A percentile compares a stretch with the other conserved stretches of the same genome.
These are phyloP conservation scores for Neofusicoccum umdonicola DNA, from an alignment of 2,329 filamentous ascomycete species.

Conservation along the genomic window DNA sequence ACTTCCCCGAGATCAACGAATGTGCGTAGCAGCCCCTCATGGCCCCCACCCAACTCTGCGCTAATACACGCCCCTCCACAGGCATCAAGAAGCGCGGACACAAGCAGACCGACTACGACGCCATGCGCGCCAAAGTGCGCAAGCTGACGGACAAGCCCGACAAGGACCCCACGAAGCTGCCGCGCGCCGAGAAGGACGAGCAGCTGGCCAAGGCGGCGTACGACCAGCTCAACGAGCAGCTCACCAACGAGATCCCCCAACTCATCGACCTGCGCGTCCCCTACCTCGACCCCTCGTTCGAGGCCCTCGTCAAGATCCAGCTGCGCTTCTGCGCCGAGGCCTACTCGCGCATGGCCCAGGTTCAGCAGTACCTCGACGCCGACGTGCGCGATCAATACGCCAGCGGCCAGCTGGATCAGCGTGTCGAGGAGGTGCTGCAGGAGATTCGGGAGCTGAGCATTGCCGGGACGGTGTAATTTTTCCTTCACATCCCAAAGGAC, in stretches of 20 bases:
- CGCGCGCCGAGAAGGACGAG: slow-evolving; percentile 91
- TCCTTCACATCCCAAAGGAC: background rate
- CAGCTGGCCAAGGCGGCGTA: slow-evolving; percentile 92
- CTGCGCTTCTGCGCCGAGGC: slow-evolving; percentile 96
- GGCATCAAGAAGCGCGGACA: slow-evolving; percentile 97
- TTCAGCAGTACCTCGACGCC: slow-evolving; percentile 95
- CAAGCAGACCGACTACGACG: slow-evolving; percentile 97
- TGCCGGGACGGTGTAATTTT: slow-evolving; percentile 59
- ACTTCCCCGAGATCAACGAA: slow-evolving; percentile 98
- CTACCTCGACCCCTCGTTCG: slow-evolving; percentile 94
- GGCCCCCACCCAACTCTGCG: background rate
- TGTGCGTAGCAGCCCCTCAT: slow-evolving; percentile 53
- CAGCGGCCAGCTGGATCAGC: slow-evolving; percentile 81
- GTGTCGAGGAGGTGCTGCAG: slow-evolving; percentile 93
- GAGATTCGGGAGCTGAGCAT: slow-evolving; percentile 98
- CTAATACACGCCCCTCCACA: slow-evolving; percentile 29
- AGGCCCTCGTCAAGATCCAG: slow-evolving; percentile 98
- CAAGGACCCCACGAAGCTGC: slow-evolving; percentile 95
- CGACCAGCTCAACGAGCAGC: slow-evolving; percentile 94
- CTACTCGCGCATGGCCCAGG: slow-evolving; percentile 96
- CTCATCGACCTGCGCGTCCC: slow-evolving; percentile 95
- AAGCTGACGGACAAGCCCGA: slow-evolving; percentile 97
- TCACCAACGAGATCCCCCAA: slow-evolving; percentile 88
- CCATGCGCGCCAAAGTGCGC: slow-evolving; percentile 93
- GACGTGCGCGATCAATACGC: slow-evolving; percentile 96